Evolutionary conservation across 306 rosid genomes (phyloP), one percentile per base, ranked within the genome.

Genomic region (Castanea sativa): DNA sequence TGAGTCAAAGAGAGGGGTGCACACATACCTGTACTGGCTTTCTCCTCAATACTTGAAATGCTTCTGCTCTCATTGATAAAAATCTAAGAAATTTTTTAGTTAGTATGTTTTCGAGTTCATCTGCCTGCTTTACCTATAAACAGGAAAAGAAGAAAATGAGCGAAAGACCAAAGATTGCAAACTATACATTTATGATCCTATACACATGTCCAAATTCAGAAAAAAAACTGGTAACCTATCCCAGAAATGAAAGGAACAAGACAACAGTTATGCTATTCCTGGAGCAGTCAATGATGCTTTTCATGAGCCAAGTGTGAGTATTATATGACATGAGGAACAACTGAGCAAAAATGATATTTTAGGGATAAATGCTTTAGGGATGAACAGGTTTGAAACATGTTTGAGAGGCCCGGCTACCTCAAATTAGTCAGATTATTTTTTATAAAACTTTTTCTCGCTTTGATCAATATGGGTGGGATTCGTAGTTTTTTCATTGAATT

Each of bases 1-100:
- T 12, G 32, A 13, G 41, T 9, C 11, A 38, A 55, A 15, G 59
- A 57, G 67, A 27, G 49, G 73, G 67, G 38, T 49, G 30, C 55
- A 41, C 78, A 81, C 55, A 23, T 75, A 93, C 99, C 98, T 91
- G 99, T 69, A 93, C 94, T 16, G 98, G 99, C 83, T 90, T 95
- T 87, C 99, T 86, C 88, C 99, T 89, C 75, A 91, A 80, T 60
- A 95, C 99, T 85, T 95, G 98, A 83, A 95, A 95, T 76, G 98
- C 98, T 90, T 95, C 99, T 19, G 98, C 99, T 81, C 99, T 91
- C 99, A 91, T 95, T 27, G 98, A 92, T 85, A 95, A 81, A 90
- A 95, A 95, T 84, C 99, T 87, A 67, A 95, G 99, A 68, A 95
- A 95, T 75, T 95, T 95, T 82, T 95, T 95, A 58, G 98, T 89